Base-by-base conservation (phyloP, 2,329 filamentous ascomycete genomes). In the Clarireedia monteithiana region DNA sequence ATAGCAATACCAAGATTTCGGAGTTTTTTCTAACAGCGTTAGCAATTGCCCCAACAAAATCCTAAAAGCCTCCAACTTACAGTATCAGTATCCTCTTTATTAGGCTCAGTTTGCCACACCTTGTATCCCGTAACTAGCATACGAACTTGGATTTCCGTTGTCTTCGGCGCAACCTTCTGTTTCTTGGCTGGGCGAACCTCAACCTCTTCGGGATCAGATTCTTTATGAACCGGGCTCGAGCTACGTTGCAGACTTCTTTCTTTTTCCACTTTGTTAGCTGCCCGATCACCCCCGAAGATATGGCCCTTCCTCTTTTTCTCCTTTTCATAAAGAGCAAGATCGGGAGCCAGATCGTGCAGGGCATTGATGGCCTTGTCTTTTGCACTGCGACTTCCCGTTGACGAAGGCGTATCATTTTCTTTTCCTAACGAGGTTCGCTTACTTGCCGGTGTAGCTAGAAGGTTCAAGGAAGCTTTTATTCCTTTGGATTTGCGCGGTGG, bases 281-380 rank as follows among this genome's bases (percentile, higher is more conserved):
- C 83, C 50, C 82, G 75, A 65, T 83, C 85, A 23, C 83, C 83
- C 24, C 83, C 83, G 77, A 82, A 86, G 0, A 78, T 75, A 48
- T 57, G 3, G 68, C 75, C 50, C 75, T 82, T 59, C 68, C 94
- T 84, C 74, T 95, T 96, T 75, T 82, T 90, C 73, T 99, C 94
- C 68, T 94, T 96, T 67, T 97, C 88, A 66, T 94, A 99, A 34
- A 95, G 75, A 2, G 86, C 86, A 66, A 97, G 91, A 67, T 99
- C 94, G 0, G 86, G 81, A 0, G 89, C 91, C 56, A 92, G 76
- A 38, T 82, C 80, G 53, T 94, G 89, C 6, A 97, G 74, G 61
- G 82, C 84, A 36, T 84, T 82, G n/a, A 86, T 74, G 12, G 94
- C 94, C 66, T 88, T 86, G 42, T 87, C 84, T 69, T 97, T 99